These are phyloP conservation scores for Asclepias syriaca DNA, from an alignment of 257 asterid species.

Conservation along the genomic window DNA sequence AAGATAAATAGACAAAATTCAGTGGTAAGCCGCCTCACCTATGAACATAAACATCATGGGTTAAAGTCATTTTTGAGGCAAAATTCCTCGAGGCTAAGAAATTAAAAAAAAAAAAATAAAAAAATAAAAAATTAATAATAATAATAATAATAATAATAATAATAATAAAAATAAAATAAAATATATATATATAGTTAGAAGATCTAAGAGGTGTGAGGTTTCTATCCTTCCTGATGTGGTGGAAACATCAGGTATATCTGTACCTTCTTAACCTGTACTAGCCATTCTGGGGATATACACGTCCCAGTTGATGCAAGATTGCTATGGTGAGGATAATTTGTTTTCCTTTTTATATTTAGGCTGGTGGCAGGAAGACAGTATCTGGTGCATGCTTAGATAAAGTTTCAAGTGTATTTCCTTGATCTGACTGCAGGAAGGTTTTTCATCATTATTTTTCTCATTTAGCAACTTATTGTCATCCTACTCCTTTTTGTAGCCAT, in stretches of 20 bases:
- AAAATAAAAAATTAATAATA: no score
- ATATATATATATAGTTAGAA: not conserved
- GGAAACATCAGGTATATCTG: not conserved
- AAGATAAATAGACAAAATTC: no score
- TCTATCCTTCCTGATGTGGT: not conserved
- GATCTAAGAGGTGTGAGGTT: not conserved
- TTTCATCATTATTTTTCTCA: not conserved
- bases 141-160: no score
- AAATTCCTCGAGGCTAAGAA: no score
- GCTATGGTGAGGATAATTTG: not conserved
- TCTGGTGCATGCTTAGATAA: not conserved
- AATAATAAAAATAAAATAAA: no score
- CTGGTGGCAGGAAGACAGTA: not conserved
- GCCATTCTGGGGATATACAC: not conserved
- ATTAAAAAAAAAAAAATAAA: no score
- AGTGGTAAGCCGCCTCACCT: no score
- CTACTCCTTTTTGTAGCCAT: constrained; percentile 58
- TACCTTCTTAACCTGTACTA: not conserved
- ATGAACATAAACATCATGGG: no score
- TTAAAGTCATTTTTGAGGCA: no score
- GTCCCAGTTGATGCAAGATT: not conserved
- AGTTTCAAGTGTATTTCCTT: not conserved
- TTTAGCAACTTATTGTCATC: constrained; percentile 19
- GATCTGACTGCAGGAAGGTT: not conserved
- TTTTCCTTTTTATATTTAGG: not conserved